A percentile compares a stretch with the other conserved stretches of the same genome.
These are phyloP conservation scores for Blechomonas ayalai DNA, from an alignment of 208 protist species.

Conservation along the genomic window DNA sequence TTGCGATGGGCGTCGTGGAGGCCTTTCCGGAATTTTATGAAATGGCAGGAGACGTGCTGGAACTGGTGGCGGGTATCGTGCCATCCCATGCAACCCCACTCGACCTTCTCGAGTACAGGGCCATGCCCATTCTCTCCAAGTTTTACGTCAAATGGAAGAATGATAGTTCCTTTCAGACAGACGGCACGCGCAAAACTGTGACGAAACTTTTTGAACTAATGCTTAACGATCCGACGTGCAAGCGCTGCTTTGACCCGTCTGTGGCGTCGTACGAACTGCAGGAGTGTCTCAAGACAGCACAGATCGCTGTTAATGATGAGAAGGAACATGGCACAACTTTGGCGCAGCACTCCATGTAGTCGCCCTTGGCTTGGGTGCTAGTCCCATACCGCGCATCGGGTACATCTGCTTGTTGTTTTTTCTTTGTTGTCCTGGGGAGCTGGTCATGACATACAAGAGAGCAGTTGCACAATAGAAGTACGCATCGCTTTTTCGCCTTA, in stretches of 20 bases:
- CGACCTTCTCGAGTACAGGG: constrained; percentile 76
- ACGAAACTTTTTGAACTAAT: constrained; percentile 60
- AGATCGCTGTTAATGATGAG: constrained; percentile 35
- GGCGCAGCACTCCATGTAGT: no score
- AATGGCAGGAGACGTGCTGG: constrained; percentile 47
- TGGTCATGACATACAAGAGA: no score
- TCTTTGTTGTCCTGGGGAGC: no score
- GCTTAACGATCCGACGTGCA: constrained; percentile 73
- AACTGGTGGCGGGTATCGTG: constrained; percentile 43
- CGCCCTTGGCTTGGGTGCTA: no score
- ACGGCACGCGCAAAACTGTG: constrained; percentile 51
- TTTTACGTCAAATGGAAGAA: constrained; percentile 80
- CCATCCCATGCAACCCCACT: constrained; percentile 52
- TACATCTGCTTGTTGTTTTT: constrained; percentile 5
- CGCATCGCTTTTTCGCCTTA: no score
- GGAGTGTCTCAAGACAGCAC: constrained; percentile 69
- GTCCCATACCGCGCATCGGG: neutral
- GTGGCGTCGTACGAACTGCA: constrained; percentile 80
- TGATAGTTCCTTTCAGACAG: constrained; percentile 66
- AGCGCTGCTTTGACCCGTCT: constrained; percentile 70
- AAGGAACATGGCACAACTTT: constrained; percentile 7
- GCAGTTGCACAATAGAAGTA: neutral
- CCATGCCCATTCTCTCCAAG: constrained; percentile 82
- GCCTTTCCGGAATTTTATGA: constrained; percentile 86
- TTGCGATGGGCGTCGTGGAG: constrained; percentile 74